Percentiles rank a stretch among this genome's conserved stretches.
Conservation (phyloP, 1,284 basidiomycete genomes). For the Afroboletus lepidellus region DNA sequence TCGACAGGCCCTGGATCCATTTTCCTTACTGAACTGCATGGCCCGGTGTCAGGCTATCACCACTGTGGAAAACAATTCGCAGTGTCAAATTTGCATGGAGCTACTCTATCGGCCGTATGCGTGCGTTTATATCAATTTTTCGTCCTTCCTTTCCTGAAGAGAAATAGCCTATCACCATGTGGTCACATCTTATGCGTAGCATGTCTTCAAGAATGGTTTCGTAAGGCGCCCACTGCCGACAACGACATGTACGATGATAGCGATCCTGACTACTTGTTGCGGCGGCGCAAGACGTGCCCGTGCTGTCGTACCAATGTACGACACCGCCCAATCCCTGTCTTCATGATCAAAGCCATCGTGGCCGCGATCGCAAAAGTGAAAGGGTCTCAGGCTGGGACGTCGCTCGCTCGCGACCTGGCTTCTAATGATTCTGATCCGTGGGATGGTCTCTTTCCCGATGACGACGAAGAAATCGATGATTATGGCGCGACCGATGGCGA, state of each 20-base stretch:
- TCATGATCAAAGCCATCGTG: slow-evolving; percentile 61
- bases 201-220: slow-evolving; percentile 76
- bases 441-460: slow-evolving; percentile 60
- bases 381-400: slow-evolving; percentile 20
- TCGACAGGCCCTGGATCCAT: neutral
- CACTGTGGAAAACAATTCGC: slow-evolving; percentile 54
- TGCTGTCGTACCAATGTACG: slow-evolving; percentile 60
- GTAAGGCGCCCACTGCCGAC: slow-evolving; percentile 53
- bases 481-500: slow-evolving; percentile 39
- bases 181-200: slow-evolving; percentile 67
- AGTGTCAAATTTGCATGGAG: slow-evolving; percentile 77
- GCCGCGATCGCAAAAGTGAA: slow-evolving; percentile 44
- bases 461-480: slow-evolving; percentile 41
- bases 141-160: slow-evolving; percentile 5
- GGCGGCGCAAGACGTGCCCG: slow-evolving; percentile 66
- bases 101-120: slow-evolving; percentile 58
- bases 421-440: slow-evolving; percentile 54
- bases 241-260: slow-evolving; percentile 56
- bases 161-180: slow-evolving; percentile 61
- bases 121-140: slow-evolving; percentile 41
- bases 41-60: slow-evolving; percentile 44
- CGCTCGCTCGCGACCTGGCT: slow-evolving; percentile 24
- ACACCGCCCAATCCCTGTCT: slow-evolving; percentile 62
- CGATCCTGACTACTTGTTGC: slow-evolving; percentile 49
- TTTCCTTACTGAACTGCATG: neutral